Percentiles rank a stretch among this genome's conserved stretches.
Conservation (phyloP, 768 basidiomycete species). For the Boletellus sp. region DNA sequence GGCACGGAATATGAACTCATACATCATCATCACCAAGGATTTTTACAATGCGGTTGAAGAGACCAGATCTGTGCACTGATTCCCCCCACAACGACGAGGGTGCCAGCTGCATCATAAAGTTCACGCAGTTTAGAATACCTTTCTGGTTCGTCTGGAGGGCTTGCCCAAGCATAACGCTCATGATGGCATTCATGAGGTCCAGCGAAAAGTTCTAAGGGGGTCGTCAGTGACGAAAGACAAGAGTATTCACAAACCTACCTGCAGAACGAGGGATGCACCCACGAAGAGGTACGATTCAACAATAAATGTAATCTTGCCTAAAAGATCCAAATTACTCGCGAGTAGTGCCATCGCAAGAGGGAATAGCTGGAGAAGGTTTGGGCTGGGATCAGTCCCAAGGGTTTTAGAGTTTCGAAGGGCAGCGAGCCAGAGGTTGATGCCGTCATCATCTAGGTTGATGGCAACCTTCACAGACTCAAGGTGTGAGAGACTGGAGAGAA, state of each 20-base stretch:
- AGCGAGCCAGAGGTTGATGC: constrained; percentile 67
- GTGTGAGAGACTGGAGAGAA: not conserved
- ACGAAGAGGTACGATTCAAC: constrained; percentile 79
- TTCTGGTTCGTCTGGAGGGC: constrained; percentile 54
- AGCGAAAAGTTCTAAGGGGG: constrained; percentile 45
- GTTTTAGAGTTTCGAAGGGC: constrained; percentile 63
- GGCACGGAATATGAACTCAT: constrained; percentile 10
- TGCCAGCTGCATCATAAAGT: constrained; percentile 58
- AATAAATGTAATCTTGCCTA: constrained; percentile 64
- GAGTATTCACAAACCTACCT: constrained; percentile 40
- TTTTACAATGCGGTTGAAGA: constrained; percentile 62
- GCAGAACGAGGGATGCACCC: constrained; percentile 56
- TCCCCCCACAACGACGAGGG: constrained; percentile 68
- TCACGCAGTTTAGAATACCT: constrained; percentile 57
- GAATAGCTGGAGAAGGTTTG: constrained; percentile 60
- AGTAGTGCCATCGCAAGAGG: constrained; percentile 61
- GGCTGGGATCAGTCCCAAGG: constrained; percentile 45
- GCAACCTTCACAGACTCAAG: constrained; percentile 46
- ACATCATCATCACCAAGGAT: constrained; percentile 68
- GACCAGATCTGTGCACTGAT: constrained; percentile 66
- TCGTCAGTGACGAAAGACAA: not conserved
- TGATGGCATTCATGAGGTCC: constrained; percentile 58
- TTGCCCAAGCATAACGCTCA: constrained; percentile 47
- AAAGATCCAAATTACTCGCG: constrained; percentile 64
- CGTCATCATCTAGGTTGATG: constrained; percentile 76